Evolutionary conservation across 768 basidiomycete species (phyloP).

Genomic region (Termitomyces sp.): DNA sequence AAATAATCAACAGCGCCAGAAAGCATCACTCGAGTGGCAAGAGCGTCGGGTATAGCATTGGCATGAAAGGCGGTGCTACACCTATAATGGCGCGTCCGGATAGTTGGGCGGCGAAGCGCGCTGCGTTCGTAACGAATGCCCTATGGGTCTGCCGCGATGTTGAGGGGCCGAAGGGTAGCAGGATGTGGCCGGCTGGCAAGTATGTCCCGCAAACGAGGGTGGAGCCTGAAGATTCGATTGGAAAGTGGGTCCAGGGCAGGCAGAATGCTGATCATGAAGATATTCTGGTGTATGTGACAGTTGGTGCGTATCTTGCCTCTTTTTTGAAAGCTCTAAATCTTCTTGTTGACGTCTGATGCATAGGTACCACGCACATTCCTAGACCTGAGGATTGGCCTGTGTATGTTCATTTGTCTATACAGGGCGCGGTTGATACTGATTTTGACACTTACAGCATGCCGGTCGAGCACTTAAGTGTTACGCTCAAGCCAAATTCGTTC

Average conservation of each 20-base stretch:
- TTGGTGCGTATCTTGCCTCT: conserved; percentile 38
- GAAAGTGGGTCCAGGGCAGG: conserved; percentile 64
- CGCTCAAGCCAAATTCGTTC: conserved; percentile 81
- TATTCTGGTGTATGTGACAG: conserved; percentile 69
- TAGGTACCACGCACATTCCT: conserved; percentile 76
- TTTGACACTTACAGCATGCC: conserved; percentile 58
- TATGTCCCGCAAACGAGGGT: conserved; percentile 80
- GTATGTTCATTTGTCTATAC: conserved; percentile 27
- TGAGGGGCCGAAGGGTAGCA: conserved; percentile 50
- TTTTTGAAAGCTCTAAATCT: neutral
- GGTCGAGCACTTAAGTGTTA: conserved; percentile 63
- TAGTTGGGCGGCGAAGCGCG: conserved; percentile 70
- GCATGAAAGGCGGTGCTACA: conserved; percentile 58
- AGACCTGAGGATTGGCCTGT: conserved; percentile 89
- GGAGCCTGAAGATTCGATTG: conserved; percentile 69
- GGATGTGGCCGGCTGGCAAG: conserved; percentile 82
- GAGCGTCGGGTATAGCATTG: conserved; percentile 67
- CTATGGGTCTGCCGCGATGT: conserved; percentile 84
- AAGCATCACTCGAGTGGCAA: conserved; percentile 72
- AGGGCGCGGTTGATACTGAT: neutral
- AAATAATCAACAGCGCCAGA: conserved; percentile 65
- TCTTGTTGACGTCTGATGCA: neutral
- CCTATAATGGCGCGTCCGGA: conserved; percentile 62
- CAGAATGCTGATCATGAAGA: conserved; percentile 71
- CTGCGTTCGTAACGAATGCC: conserved; percentile 65